Evolutionary conservation across 176 grass and related monocot species (phyloP), one percentile per base, ranked within the genome.

Genomic region (Ananas comosus): DNA sequence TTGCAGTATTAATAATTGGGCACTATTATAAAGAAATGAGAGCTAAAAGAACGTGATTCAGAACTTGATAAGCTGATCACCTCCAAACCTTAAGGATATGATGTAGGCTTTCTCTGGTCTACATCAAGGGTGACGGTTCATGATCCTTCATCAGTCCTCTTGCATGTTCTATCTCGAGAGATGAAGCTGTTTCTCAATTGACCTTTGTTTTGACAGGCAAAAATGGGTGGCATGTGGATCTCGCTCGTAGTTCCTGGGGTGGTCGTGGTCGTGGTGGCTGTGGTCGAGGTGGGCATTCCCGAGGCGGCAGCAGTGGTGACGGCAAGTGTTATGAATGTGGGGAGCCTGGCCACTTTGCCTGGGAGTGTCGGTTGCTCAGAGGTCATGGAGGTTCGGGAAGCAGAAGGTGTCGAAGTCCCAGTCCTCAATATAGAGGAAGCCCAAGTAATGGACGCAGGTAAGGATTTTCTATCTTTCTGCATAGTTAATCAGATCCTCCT

Each of bases 241-340:
- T 69, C 18, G 68, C 75, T 61, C 75, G 63, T 28, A 69, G 69
- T n/a, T 69, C 75, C 42, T 69, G 61, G 53, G 33, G 65, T 9
- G 51, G 74, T 50, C 64, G 51, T 24, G 16, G 75, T 9, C 33
- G 72, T 50, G 74, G 74, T 49, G 50, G 65, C 8, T 33, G 66
- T 57, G 22, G 75, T 9, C 17, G 72, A 29, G 61, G 49, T 17
- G 48, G 49, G 21, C 17, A 42, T 48, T 51, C 21, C 14, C 51
- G 52, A 9, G 19, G 73, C 19, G 24, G 64, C 14, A 27, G 64
- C 14, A 50, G 73, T 28, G 72, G 51, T 16, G 75, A 69, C 18
- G 50, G 24, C 42, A 77, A 63, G n/a, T 77, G 75, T 27, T 69
- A 77, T 50, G 75, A 77, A 51, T 77, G 75, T 28, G 75, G 75